Percentiles rank a stretch among this genome's conserved stretches.
Conservation (phyloP, 345 rosid species). For the Linum trigynum region DNA sequence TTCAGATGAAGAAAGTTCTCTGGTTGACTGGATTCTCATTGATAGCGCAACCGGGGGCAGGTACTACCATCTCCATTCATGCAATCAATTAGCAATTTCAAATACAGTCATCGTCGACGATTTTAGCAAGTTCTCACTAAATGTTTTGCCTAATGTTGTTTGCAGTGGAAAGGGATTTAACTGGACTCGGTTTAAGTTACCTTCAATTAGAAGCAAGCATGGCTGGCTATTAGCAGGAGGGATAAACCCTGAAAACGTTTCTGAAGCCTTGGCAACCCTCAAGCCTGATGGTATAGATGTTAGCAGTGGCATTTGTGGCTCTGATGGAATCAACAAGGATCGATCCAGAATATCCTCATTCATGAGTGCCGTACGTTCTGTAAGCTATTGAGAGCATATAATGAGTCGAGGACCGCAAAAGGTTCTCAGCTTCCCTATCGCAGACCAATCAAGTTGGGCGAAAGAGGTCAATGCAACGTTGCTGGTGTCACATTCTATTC, state of each 20-base stretch:
- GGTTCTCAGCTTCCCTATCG: too few species aligned
- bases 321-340: slow-evolving; percentile 66
- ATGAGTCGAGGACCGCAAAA: too few species aligned
- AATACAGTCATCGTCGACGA: too few species aligned
- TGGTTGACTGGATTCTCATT: slow-evolving; percentile 75
- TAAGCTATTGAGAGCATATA: too few species aligned
- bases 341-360: slow-evolving; percentile 48
- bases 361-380: slow-evolving; percentile 37
- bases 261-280: slow-evolving; percentile 53
- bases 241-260: slow-evolving; percentile 52
- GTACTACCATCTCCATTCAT: slow-evolving; percentile 17
- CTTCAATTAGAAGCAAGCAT: slow-evolving; percentile 53
- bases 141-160: neutral
- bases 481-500: too few species aligned
- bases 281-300: slow-evolving; percentile 71
- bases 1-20: slow-evolving; percentile 47
- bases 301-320: slow-evolving; percentile 69
- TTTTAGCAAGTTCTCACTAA: neutral
- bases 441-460: too few species aligned
- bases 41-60: slow-evolving; percentile 91
- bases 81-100: too few species aligned
- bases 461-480: too few species aligned
- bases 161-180: slow-evolving; percentile 81
- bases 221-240: slow-evolving; percentile 95
- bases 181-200: slow-evolving; percentile 58